Percentiles rank a stretch among this genome's conserved stretches.
Conservation (phyloP, 2,329 filamentous ascomycete species). For the Aspergillus quadrilineatus region DNA sequence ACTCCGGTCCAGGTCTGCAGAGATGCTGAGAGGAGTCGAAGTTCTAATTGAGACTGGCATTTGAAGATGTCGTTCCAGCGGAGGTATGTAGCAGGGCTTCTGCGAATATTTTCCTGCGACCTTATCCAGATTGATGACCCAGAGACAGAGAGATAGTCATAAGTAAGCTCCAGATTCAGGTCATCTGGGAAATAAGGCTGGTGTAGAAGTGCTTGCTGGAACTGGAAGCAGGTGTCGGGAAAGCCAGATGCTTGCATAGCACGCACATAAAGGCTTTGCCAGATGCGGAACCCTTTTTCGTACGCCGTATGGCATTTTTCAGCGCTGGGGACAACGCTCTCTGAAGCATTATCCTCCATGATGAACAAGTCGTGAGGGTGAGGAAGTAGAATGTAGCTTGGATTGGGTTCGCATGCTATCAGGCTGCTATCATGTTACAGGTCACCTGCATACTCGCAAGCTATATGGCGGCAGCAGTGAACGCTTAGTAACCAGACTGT, state of each 20-base stretch:
- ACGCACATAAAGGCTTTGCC: constrained; percentile 4
- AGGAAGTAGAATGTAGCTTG: neutral
- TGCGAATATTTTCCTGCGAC: neutral
- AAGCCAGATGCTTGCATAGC: neutral
- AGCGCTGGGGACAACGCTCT: neutral
- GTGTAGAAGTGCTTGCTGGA: constrained; percentile 6
- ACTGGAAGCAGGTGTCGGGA: neutral
- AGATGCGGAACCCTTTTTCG: constrained; percentile 10
- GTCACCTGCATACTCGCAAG: too few species aligned
- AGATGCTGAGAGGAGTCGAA: constrained; percentile 1
- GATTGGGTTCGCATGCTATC: too few species aligned
- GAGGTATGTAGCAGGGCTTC: constrained; percentile 3
- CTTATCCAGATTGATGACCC: constrained; percentile 4
- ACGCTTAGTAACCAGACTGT: too few species aligned
- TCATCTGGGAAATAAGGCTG: constrained; percentile 4
- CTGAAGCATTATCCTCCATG: neutral
- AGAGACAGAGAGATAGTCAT: neutral
- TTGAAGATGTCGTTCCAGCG: constrained; percentile 2
- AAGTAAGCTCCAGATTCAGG: constrained; percentile 1
- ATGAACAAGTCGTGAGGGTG: neutral
- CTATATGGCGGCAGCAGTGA: too few species aligned
- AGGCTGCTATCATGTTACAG: too few species aligned
- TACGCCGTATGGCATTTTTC: constrained; percentile 1
- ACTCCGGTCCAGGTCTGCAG: constrained; percentile 1
- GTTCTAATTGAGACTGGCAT: constrained; percentile 2